Percentiles rank a stretch among this genome's conserved stretches.
Conservation (phyloP, 441 rosid species). For the Populus hybrid region DNA sequence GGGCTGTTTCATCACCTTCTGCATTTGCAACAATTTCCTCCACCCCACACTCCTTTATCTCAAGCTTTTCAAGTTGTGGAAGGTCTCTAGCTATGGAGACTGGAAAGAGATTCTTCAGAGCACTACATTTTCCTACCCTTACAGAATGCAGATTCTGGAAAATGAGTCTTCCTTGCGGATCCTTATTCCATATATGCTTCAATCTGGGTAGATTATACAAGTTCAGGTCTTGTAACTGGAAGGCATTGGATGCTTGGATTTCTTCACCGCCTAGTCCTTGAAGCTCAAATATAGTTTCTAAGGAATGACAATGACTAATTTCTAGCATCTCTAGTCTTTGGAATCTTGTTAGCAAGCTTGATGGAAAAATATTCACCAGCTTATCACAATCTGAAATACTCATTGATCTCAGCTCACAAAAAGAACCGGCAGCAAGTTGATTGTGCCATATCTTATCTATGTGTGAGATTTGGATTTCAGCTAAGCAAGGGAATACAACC, state of each 20-base stretch:
- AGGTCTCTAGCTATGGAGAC: constrained; percentile 13
- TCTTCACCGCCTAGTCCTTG: neutral
- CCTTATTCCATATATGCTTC: constrained; percentile 22
- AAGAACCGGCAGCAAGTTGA: neutral
- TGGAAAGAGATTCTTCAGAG: constrained; percentile 20
- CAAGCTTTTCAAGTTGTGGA: neutral
- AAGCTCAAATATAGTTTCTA: constrained; percentile 9
- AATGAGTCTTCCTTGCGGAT: constrained; percentile 10
- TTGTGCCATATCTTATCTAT: constrained; percentile 14
- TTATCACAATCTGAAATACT: neutral
- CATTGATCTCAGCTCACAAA: neutral
- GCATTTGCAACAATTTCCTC: constrained; percentile 5
- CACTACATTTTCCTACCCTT: neutral
- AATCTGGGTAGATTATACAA: neutral
- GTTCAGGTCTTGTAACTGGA: neutral
- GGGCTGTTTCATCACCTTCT: neutral
- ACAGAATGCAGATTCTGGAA: constrained; percentile 9
- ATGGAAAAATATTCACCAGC: constrained; percentile 7
- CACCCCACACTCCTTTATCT: neutral
- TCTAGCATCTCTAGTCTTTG: neutral
- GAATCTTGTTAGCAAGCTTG: neutral
- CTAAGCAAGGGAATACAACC: constrained; percentile 13
- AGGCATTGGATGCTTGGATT: neutral
- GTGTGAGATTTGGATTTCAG: neutral
- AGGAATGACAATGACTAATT: neutral